Percentiles rank a stretch among this genome's conserved stretches.
Conservation (phyloP, 164 flowering plant genomes). For the Umbilicus rupestris region DNA sequence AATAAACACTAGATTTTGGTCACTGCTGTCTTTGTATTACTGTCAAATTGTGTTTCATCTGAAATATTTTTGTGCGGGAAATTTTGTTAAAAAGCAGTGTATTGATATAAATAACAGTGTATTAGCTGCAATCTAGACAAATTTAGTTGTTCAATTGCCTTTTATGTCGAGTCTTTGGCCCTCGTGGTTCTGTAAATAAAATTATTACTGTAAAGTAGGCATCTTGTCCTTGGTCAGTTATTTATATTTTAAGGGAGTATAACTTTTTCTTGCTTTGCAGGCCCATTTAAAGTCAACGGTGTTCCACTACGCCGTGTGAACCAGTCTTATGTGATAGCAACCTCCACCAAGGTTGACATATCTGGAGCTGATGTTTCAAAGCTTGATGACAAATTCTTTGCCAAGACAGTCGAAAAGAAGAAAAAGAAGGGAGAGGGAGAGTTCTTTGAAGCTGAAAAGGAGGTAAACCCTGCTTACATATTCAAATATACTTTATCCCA, state of each 20-base stretch:
- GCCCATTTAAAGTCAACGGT: conserved; percentile 82
- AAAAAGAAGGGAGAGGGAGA: conserved; percentile 71
- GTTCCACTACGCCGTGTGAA: conserved; percentile 83
- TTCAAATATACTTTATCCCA: background rate
- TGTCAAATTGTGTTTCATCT: too few relatives aligned
- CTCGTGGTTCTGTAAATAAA: too few relatives aligned
- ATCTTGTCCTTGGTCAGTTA: background rate
- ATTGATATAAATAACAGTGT: too few relatives aligned
- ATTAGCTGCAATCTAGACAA: too few relatives aligned
- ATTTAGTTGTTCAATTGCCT: too few relatives aligned
- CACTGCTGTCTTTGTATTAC: too few relatives aligned
- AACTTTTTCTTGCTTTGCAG: conserved; percentile 19
- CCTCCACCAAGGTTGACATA: conserved; percentile 88
- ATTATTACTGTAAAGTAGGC: background rate
- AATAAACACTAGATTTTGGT: background rate
- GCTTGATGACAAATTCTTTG: conserved; percentile 74
- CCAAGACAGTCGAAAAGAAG: conserved; percentile 54
- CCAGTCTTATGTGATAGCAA: conserved; percentile 79
- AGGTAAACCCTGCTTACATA: conserved; percentile 29
- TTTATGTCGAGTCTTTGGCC: too few relatives aligned
- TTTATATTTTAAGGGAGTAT: background rate
- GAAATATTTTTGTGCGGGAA: too few relatives aligned
- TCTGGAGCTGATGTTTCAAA: conserved; percentile 54
- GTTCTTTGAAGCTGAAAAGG: conserved; percentile 78
- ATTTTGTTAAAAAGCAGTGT: too few relatives aligned